Conservation (phyloP, 768 basidiomycete species). For the Udeniomyces megalosporus region DNA sequence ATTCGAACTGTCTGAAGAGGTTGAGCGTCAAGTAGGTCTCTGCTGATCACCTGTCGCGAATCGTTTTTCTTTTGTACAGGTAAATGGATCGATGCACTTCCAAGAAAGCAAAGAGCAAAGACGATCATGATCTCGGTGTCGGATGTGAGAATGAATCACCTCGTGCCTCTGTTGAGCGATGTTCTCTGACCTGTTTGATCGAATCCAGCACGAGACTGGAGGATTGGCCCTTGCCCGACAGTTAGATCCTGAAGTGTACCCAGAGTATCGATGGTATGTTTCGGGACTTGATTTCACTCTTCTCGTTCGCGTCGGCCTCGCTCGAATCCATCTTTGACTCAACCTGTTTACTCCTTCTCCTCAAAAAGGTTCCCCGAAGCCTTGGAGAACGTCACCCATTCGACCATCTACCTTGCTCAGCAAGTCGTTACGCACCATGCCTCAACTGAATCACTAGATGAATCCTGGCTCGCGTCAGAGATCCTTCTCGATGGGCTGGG, state of each 20-base stretch:
- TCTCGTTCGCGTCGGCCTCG: not conserved
- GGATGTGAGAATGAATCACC: conserved; percentile 1
- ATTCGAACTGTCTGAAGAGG: not conserved
- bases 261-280: too few relatives aligned
- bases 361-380: conserved; percentile 19
- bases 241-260: conserved; percentile 18
- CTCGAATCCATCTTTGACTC: too few relatives aligned
- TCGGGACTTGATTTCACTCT: not conserved
- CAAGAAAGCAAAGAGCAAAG: conserved; percentile 10
- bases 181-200: not conserved
- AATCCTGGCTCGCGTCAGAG: conserved; percentile 14
- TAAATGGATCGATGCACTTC: conserved; percentile 4
- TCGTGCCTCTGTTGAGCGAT: not conserved
- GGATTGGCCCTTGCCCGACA: conserved; percentile 22
- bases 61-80: not conserved
- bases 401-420: conserved; percentile 17
- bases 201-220: conserved; percentile 21
- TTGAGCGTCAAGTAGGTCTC: not conserved
- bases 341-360: too few relatives aligned
- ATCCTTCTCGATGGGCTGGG: conserved; percentile 21
- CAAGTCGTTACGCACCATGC: conserved; percentile 7
- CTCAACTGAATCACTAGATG: not conserved
- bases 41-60: not conserved
- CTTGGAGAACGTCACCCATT: conserved; percentile 19
- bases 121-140: conserved; percentile 22